Percentiles rank a stretch among this genome's conserved stretches.
phyloP scores from a whole-genome alignment of 768 basidiomycete species.

The Boletus vinaceobasis region DNA sequence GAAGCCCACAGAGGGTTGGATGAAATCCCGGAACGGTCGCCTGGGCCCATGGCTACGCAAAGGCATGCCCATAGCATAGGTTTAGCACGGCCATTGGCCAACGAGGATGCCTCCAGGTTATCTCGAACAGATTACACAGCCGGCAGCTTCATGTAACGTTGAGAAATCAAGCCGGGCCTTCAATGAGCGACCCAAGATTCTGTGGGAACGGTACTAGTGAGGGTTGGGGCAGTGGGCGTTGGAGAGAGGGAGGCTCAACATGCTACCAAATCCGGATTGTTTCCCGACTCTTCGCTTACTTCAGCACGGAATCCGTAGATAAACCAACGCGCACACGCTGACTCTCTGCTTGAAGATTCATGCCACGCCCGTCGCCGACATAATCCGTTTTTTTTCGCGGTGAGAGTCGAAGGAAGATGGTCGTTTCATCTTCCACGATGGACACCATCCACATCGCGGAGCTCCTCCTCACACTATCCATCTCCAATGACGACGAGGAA shows the following conservation, averaged over 20 bases:
- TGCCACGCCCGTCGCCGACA: too few relatives aligned
- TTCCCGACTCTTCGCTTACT: neutral
- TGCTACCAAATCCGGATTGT: neutral
- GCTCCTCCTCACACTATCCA: conserved; percentile 40
- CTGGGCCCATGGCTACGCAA: conserved; percentile 10
- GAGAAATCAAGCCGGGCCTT: neutral
- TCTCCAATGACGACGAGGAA: conserved; percentile 35
- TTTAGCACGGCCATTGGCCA: conserved; percentile 26
- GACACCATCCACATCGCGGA: conserved; percentile 48
- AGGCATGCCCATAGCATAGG: conserved; percentile 21
- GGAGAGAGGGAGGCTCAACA: neutral
- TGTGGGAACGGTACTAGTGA: neutral
- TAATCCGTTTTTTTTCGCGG: too few relatives aligned
- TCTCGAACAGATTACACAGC: conserved; percentile 16
- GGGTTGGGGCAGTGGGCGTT: neutral
- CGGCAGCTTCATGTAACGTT: conserved; percentile 9
- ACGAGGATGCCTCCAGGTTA: conserved; percentile 27
- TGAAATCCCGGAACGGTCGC: conserved; percentile 14
- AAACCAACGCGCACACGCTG: too few relatives aligned
- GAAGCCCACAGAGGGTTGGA: conserved; percentile 6
- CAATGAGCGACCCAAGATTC: neutral
- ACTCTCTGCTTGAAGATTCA: too few relatives aligned
- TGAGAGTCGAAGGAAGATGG: neutral
- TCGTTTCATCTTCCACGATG: neutral
- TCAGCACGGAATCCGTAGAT: neutral